Base-by-base conservation (phyloP, 768 basidiomycete species). In the Psilocybe subaeruginosa region DNA sequence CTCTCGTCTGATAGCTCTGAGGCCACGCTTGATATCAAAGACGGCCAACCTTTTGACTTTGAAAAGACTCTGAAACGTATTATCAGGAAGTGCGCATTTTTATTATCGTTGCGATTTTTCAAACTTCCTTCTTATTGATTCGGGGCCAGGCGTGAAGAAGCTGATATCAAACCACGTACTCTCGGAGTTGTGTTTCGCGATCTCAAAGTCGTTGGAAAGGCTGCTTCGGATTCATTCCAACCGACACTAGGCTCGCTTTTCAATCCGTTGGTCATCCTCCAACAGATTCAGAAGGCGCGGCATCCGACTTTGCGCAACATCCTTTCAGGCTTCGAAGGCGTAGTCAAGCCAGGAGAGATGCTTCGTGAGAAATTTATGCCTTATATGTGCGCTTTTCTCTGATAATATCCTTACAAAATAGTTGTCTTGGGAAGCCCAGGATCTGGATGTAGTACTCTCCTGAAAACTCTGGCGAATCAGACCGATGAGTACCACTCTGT, bases 381-480 rank as follows among this genome's bases (percentile, higher is more conserved):
- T 27, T 46, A 3, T 86, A 30, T 16, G 8, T 19, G n/a, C 27
- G 16, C 23, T 8, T 8, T n/a, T 35, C 0, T 53, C 17, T 53
- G 4, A 11, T 50, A 23, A 27, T 37, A 19, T 55, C 16, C 51
- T 54, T 41, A 11, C 57, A 33, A 14, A 11, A 2, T 66, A 91
- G 90, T 96, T 23, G 93, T 95, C 16, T 80, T 95, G 16, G 94
- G 94, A 46, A 82, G 92, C 45, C 94, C 94, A 0, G 91, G 90
- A 12, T 87, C 92, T 0, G 94, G 95, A 1, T 96, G 95, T 70
- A 87, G 83, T 12, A 93, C 95, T 0, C 78, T 97, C 52, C 83
- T 97, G 51, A 94, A 95, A 72, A 83, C 84, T 0, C 81, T 97
- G 50, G 81, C 93, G 27, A 95, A 95, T 69, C 85, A 88, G 60